Evolutionary conservation across 768 basidiomycete species (phyloP), one percentile per base, ranked within the genome.

Genomic region (Amanita fuliginea): DNA sequence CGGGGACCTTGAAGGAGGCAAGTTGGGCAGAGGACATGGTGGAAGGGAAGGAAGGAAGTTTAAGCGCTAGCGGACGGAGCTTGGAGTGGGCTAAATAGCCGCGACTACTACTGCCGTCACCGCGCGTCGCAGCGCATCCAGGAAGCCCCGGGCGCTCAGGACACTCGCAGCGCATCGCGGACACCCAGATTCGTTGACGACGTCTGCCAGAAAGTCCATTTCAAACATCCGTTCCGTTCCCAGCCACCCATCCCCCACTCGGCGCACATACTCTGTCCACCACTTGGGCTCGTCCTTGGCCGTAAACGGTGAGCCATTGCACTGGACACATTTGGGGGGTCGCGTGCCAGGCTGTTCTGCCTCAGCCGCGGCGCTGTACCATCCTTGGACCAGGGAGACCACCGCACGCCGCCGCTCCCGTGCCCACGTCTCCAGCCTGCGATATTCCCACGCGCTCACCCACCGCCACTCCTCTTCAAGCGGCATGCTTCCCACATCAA

Each of bases 1-100:
- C 71, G 18, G 95, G 95, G 51, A 91, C 77, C 62, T 83, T 85
- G 81, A 94, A 96, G 3, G 78, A 57, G 16, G 88, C 92, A 42
- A 95, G 81, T 59, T 87, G 85, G 42, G 87, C 80, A 49, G 74
- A 76, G 36, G 78, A 60, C 83, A 84, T 85, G 60, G 59, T 70
- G 59, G 53, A 9, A 22, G 48, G 54, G 24, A 40, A 32, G 21
- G n/a, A 46, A 26, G 32, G 10, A n/a, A n/a, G 13, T 2, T 18
- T 40, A n/a, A 41, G 28, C 28, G 7, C 1, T 28, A 11, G 30
- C 28, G 24, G 44, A 22, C 44, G 44, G 44, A 45, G 26, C 30
- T 34, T 46, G 32, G 44, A 18, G 7, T 34, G 14, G 0, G n/a
- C n/a, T 19, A 43, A 43, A 26, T 22, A 14, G 6, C 22, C 26